Base-by-base conservation (phyloP, 352 stramenopile species). In the Pythium plurisporium region DNA sequence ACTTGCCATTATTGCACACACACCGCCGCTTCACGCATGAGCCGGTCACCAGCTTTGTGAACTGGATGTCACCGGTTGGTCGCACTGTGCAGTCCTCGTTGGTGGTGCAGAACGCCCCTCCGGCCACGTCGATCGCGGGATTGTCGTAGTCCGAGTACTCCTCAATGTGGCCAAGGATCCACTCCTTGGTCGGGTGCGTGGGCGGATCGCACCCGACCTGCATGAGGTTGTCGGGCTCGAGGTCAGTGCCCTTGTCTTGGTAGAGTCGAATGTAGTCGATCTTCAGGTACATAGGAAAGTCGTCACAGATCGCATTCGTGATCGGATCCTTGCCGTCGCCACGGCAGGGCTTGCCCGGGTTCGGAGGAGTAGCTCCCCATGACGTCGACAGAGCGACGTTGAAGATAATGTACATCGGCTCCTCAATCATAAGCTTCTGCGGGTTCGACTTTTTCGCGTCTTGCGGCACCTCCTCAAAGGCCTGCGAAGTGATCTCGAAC, bases 341-440 rank as follows among this genome's bases (percentile, higher is more conserved):
- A 33, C 69, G 73, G 41, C 84, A 94, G 5, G 68, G 62, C 12
- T 76, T 65, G 7, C 72, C 74, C 1, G 82, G 40, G 57, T 94
- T 94, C 22, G 84, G 82, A 3, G 84, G 84, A 23, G 61, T 77
- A 0, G 84, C 64, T 15, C 82, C 81, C 95, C 94, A 98, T 27
- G 89, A 87, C 26, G 69, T 85, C 19, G 89, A 97, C 47, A 99
- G 76, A 7, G 95, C 95, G 22, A 96, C 97, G 72, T 98, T 99
- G 53, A 98, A 83, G 46, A 99, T 86, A 52, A 98, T 64, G 58
- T 98, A 98, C 76, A 96, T 90, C 0, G 95, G 95, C 65, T 99
- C 95, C 27, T 95, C 82, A 25, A 97, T 81, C 78, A 99, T 98
- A 56, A 88, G 86, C 68, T 78, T 96, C 70, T 70, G 83, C 55